Evolutionary conservation across 805 yeast species (phyloP).

Genomic region (Metschnikowia matae): DNA sequence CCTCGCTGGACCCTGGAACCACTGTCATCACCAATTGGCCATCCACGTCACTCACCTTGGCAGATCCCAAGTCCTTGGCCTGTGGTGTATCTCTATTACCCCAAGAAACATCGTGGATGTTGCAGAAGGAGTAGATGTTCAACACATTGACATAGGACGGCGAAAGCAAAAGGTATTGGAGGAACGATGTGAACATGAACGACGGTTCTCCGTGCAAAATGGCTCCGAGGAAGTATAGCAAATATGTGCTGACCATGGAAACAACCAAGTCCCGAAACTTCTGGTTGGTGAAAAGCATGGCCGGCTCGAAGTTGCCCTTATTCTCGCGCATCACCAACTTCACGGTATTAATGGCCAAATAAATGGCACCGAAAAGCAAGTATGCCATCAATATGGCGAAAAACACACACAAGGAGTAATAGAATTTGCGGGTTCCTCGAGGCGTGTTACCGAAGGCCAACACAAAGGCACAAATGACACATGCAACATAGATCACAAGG

Average conservation of each 20-base stretch:
- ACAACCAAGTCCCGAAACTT: conserved; percentile 83
- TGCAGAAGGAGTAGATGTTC: conserved; percentile 93
- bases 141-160: conserved; percentile 90
- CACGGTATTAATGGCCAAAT: conserved; percentile 71
- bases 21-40: conserved; percentile 36
- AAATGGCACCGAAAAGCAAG: conserved; percentile 83
- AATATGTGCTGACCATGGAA: conserved; percentile 82
- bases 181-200: conserved; percentile 85
- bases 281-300: conserved; percentile 54
- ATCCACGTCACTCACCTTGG: conserved; percentile 51
- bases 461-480: conserved; percentile 80
- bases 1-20: conserved; percentile 67
- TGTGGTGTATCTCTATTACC: conserved; percentile 84
- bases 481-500: conserved; percentile 79
- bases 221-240: conserved; percentile 74
- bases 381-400: conserved; percentile 88
- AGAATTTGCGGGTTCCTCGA: conserved; percentile 78
- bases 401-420: conserved; percentile 66
- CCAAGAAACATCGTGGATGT: conserved; percentile 95
- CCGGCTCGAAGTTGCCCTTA: conserved; percentile 36
- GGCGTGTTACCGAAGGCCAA: conserved; percentile 93
- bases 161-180: conserved; percentile 76
- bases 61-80: conserved; percentile 76
- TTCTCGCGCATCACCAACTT: conserved; percentile 46
- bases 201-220: conserved; percentile 83